Percentiles rank a stretch among this genome's conserved stretches.
Conservation (phyloP, 306 rosid genomes). For the Arachis hypogaea region DNA sequence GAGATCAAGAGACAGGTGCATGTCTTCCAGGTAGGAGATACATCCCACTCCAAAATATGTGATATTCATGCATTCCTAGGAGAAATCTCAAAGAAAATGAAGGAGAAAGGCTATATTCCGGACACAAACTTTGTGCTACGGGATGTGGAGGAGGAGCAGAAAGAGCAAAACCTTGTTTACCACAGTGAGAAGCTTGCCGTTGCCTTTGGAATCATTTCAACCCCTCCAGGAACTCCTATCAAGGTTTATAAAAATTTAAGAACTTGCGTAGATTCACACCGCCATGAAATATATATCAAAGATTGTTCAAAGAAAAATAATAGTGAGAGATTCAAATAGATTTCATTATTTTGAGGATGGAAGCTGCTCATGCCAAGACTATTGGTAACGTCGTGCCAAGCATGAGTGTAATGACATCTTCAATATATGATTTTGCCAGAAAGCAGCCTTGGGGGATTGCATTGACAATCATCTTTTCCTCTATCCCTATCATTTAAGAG, state of each 20-base stretch:
- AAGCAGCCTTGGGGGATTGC: conserved; percentile 10
- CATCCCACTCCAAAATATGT: conserved; percentile 58
- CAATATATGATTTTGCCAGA: conserved; percentile 17
- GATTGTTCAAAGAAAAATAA: conserved; percentile 52
- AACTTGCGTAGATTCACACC: conserved; percentile 69
- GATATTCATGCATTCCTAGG: conserved; percentile 58
- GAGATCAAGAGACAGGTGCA: conserved; percentile 64
- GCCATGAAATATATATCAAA: conserved; percentile 63
- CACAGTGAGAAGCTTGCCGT: conserved; percentile 75
- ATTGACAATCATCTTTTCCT: conserved; percentile 25
- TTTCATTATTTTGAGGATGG: conserved; percentile 72
- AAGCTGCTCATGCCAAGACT: conserved; percentile 61
- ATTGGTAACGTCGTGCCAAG: conserved; percentile 44
- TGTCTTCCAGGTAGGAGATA: conserved; percentile 64
- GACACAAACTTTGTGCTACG: conserved; percentile 70
- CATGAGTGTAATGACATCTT: conserved; percentile 16
- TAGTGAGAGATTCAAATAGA: conserved; percentile 68
- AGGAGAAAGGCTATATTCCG: conserved; percentile 68
- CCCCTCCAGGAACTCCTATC: conserved; percentile 60
- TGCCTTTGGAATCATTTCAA: conserved; percentile 71
- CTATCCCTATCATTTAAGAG: neutral
- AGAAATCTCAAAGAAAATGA: conserved; percentile 60
- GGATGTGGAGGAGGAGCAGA: conserved; percentile 70
- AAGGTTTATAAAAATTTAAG: conserved; percentile 70
- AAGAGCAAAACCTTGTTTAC: conserved; percentile 69